Evolutionary conservation across 306 rosid species (phyloP).

Genomic region (Lupinus albus): DNA sequence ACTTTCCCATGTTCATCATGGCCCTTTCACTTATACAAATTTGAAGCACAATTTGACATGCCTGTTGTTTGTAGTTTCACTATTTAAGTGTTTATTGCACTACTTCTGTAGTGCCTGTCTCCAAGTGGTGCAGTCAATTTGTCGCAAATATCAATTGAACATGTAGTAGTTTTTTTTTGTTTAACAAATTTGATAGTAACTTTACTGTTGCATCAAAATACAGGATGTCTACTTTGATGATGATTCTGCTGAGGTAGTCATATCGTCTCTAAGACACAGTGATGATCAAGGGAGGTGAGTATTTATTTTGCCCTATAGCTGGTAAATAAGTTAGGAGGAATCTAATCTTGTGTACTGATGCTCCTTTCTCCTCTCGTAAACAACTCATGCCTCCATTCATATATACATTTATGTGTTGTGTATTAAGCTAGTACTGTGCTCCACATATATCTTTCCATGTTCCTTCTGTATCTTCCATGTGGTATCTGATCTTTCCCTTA

Average conservation of each 20-base stretch:
- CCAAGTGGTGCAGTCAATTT: background rate
- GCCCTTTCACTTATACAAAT: slow-evolving; percentile 16
- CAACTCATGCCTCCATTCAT: background rate
- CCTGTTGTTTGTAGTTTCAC: slow-evolving; percentile 19
- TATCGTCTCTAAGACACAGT: slow-evolving; percentile 91
- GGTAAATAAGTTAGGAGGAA: slow-evolving; percentile 3
- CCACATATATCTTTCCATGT: background rate
- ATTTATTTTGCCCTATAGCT: slow-evolving; percentile 1
- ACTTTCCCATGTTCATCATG: slow-evolving; percentile 17
- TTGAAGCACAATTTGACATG: slow-evolving; percentile 24
- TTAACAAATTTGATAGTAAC: slow-evolving; percentile 4
- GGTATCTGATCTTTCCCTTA: slow-evolving; percentile 5
- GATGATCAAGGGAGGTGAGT: slow-evolving; percentile 98
- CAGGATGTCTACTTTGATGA: slow-evolving; percentile 97
- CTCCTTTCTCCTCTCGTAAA: background rate
- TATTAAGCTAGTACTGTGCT: background rate
- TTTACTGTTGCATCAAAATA: slow-evolving; percentile 26
- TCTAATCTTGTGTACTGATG: background rate
- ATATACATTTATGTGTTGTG: background rate
- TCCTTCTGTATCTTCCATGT: background rate
- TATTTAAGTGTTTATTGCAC: slow-evolving; percentile 6
- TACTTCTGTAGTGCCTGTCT: background rate
- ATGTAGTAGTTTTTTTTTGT: background rate
- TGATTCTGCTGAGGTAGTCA: slow-evolving; percentile 93
- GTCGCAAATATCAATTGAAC: background rate